Base-by-base conservation (phyloP, 2,329 filamentous ascomycete genomes). In the Chrysoporthe puriensis region DNA sequence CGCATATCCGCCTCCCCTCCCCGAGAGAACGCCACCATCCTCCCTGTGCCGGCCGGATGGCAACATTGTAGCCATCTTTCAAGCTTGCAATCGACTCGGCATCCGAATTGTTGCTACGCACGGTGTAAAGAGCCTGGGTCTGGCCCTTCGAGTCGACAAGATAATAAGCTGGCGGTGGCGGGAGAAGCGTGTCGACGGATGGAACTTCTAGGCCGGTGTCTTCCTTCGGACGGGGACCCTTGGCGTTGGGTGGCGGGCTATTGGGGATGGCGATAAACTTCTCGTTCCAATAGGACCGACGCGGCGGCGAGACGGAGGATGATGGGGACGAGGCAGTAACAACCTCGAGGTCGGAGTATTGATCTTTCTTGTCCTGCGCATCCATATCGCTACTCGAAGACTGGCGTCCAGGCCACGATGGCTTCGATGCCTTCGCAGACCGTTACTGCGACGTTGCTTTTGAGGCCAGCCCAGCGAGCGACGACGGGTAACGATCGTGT, bases 61-160 rank as follows among this genome's bases (percentile, higher is more conserved):
- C 46, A 11, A 34, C 46, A 43, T 43, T 43, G 32, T 21, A 40
- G 18, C 46, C 46, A n/a, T 46, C 60, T 16, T 63, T 63, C 50
- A 63, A 36, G 36, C 40, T 56, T n/a, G 21, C 36, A 36, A 46
- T 34, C 46, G 62, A 63, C 34, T 32, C 34, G 7, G 62, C 42
- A 16, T 63, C 62, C n/a, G 62, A 56, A 11, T 44, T 61, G 54
- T 32, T 66, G 57, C 46, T 52, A 3, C 63, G 66, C 43, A 56
- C 58, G 18, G 66, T 61, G 54, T 68, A 68, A 6, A 68, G 32
- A n/a, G 57, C 63, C 36, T 68, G 66, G 26, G 63, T 26, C 42
- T 68, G 63, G 16, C 66, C 66, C 36, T 68, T 68, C 14, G 66
- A 46, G 57, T 68, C 66, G 57, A 68, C 66, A 26, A 68, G 58